These are phyloP conservation scores for Cystofilobasidium ferigula DNA, from an alignment of 768 basidiomycete genomes.

Conservation along the genomic window DNA sequence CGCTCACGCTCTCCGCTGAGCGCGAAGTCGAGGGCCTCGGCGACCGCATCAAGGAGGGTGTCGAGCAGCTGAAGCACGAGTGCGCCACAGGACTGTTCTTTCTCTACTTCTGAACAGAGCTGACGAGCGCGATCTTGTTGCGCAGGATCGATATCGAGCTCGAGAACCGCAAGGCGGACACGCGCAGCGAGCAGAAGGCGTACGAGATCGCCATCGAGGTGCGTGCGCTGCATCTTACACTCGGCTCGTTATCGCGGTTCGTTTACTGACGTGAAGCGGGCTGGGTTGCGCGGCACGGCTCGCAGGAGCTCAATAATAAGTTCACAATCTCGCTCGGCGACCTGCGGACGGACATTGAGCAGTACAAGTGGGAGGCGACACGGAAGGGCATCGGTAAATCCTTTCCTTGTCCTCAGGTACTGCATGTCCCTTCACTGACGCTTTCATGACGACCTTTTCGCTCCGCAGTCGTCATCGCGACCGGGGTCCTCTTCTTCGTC, in stretches of 20 bases:
- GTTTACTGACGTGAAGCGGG: neutral
- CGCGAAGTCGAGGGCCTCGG: slow-evolving; percentile 75
- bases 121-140: neutral
- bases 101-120: neutral
- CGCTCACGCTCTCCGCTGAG: slow-evolving; percentile 61
- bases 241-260: neutral
- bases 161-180: slow-evolving; percentile 84
- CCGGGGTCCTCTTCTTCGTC: slow-evolving; percentile 32
- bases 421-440: neutral
- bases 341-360: slow-evolving; percentile 41
- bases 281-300: neutral
- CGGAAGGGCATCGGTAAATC: slow-evolving; percentile 38
- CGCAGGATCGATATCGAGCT: slow-evolving; percentile 88
- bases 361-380: slow-evolving; percentile 41
- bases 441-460: neutral
- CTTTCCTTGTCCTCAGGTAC: slow-evolving; percentile 19
- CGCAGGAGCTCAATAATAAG: slow-evolving; percentile 42
- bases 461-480: neutral
- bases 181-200: slow-evolving; percentile 67
- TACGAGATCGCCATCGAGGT: slow-evolving; percentile 64
- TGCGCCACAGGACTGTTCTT: slow-evolving; percentile 40
- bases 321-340: slow-evolving; percentile 42
- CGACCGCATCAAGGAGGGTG: slow-evolving; percentile 86
- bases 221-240: slow-evolving; percentile 7
- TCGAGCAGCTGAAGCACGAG: slow-evolving; percentile 85